phyloP scores from a whole-genome alignment of 169 alveolate genomes.

The Eimeria acervulina region DNA sequence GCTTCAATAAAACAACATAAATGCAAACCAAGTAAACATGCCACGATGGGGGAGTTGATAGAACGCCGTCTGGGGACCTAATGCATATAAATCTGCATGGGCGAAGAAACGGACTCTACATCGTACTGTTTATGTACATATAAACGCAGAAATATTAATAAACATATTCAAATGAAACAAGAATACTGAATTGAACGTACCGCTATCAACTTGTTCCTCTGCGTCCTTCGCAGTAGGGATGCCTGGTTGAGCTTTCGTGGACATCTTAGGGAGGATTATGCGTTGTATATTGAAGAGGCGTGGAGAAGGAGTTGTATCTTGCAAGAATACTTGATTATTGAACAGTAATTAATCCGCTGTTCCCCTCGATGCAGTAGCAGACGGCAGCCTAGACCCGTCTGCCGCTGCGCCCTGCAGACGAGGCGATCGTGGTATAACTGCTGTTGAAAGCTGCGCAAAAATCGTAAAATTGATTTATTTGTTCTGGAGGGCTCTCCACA shows the following conservation, averaged over 20 bases:
- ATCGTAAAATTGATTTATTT: neutral
- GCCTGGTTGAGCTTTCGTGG: conserved; percentile 41
- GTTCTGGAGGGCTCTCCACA: neutral
- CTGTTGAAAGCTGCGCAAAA: neutral
- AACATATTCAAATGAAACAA: neutral
- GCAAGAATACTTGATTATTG: neutral
- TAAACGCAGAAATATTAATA: too few species aligned
- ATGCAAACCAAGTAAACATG: too few species aligned
- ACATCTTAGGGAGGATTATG: neutral
- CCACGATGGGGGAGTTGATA: too few species aligned
- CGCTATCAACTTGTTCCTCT: conserved; percentile 73
- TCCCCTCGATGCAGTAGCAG: conserved; percentile 6
- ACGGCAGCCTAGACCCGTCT: conserved; percentile 52
- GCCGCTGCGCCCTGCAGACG: conserved; percentile 69
- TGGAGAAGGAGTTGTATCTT: neutral
- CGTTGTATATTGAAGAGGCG: neutral
- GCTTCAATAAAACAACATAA: too few species aligned
- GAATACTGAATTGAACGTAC: neutral
- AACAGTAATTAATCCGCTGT: neutral
- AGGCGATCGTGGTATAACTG: neutral
- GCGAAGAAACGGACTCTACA: too few species aligned
- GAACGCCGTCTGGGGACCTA: too few species aligned
- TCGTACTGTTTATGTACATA: too few species aligned
- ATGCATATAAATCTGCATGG: too few species aligned
- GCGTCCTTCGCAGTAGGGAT: conserved; percentile 59